phyloP scores from a whole-genome alignment of 495 filamentous ascomycete species.

The Lindgomyces ingoldianus region DNA sequence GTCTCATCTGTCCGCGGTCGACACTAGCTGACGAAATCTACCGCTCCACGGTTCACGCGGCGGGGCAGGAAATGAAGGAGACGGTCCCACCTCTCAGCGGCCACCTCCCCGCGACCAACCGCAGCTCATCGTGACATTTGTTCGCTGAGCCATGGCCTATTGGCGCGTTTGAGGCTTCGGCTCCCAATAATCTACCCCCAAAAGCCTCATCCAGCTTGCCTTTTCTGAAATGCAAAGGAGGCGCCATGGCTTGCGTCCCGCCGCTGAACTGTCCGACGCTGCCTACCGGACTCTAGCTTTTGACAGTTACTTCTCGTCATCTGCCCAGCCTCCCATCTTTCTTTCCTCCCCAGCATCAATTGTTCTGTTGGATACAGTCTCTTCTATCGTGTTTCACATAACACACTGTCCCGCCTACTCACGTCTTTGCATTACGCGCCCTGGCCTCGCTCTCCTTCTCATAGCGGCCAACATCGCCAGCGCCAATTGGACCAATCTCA shows the following conservation, averaged over 20 bases:
- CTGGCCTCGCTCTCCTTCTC: conserved; percentile 18
- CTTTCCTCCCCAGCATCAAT: conserved; percentile 10
- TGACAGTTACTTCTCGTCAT: conserved; percentile 10
- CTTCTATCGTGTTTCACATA: conserved; percentile 31
- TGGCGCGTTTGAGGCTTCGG: conserved; percentile 16
- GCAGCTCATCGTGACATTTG: neutral
- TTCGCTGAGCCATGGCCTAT: neutral
- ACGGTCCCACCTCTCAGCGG: neutral
- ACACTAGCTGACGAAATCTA: no score
- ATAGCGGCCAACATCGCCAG: conserved; percentile 4
- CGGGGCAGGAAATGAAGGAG: conserved; percentile 12
- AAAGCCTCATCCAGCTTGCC: conserved; percentile 2
- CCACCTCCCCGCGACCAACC: conserved; percentile 9
- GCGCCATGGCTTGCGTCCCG: conserved; percentile 10
- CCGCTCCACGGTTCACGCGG: no score
- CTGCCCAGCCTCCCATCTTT: conserved; percentile 1
- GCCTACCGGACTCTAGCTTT: conserved; percentile 7
- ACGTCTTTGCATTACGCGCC: conserved; percentile 33
- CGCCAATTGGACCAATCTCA: conserved; percentile 30
- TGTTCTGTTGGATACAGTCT: conserved; percentile 13
- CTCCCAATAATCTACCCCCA: conserved; percentile 13
- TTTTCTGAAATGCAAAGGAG: neutral
- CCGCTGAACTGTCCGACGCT: neutral
- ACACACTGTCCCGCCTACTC: conserved; percentile 24
- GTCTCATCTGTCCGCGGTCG: no score